Conservation (phyloP, 768 basidiomycete species). For the Cantharellus anzutake region DNA sequence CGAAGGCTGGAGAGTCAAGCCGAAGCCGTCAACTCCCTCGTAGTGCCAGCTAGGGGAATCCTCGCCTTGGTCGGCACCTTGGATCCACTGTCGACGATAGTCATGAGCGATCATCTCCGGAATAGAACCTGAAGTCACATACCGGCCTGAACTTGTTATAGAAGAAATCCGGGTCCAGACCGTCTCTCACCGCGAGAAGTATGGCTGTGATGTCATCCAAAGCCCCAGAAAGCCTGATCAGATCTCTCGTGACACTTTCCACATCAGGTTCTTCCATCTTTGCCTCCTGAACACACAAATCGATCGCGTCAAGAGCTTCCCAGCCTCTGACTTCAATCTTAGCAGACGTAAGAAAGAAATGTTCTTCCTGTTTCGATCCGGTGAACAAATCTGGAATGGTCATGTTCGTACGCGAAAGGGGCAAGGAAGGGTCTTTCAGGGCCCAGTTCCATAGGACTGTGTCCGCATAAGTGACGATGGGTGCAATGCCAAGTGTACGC, state of each 20-base stretch:
- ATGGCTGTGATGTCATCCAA: conserved; percentile 44
- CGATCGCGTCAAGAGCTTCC: conserved; percentile 34
- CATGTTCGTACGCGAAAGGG: conserved; percentile 8
- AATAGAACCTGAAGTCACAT: background rate
- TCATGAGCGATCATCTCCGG: background rate
- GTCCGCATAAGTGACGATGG: conserved; percentile 79
- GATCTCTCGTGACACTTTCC: conserved; percentile 44
- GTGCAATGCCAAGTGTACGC: conserved; percentile 56
- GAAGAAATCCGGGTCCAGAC: conserved; percentile 60
- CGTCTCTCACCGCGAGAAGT: conserved; percentile 44
- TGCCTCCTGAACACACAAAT: background rate
- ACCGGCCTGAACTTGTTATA: conserved; percentile 69
- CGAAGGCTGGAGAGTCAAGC: conserved; percentile 3
- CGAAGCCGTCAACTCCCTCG: conserved; percentile 6
- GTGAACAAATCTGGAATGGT: conserved; percentile 33
- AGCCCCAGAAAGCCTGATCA: conserved; percentile 37
- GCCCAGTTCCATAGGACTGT: conserved; percentile 42
- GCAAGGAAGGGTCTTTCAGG: conserved; percentile 1
- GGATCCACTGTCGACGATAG: conserved; percentile 39
- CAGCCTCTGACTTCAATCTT: conserved; percentile 80
- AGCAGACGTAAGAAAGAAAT: conserved; percentile 75
- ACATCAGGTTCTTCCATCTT: conserved; percentile 30
- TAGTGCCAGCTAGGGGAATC: conserved; percentile 8
- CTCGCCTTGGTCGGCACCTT: conserved; percentile 32
- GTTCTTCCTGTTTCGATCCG: conserved; percentile 55